These are phyloP conservation scores for Immersiporthe knoxdaviesiana DNA, from an alignment of 2,329 filamentous ascomycete species.

Conservation along the genomic window DNA sequence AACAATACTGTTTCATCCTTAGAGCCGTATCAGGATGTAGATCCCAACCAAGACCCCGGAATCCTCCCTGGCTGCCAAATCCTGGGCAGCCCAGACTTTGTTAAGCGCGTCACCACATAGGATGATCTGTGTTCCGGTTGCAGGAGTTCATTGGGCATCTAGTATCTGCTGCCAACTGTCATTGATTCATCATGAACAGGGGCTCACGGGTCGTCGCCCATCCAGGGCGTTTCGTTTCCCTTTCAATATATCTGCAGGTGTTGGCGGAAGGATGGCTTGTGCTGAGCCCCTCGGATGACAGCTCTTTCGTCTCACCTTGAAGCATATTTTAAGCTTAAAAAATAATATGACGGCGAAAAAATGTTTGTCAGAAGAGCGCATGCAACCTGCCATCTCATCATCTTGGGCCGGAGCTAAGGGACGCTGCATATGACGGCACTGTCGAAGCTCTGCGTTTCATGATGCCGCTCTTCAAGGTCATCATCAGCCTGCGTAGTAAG, in stretches of 20 bases:
- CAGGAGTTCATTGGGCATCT: background rate
- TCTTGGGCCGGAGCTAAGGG: background rate
- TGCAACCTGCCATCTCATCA: background rate
- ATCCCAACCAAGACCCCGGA: background rate
- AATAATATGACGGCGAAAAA: background rate
- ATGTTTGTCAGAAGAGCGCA: background rate
- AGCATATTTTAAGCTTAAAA: background rate
- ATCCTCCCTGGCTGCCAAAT: background rate
- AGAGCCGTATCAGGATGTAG: slow-evolving; percentile 1
- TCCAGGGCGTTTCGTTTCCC: background rate
- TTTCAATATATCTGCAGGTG: background rate
- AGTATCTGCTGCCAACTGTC: too few relatives aligned
- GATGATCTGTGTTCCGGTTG: background rate
- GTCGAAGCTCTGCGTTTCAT: background rate
- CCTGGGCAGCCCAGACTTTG: background rate
- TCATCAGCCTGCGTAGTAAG: background rate
- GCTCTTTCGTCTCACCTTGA: background rate
- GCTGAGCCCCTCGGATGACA: background rate
- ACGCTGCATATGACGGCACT: background rate
- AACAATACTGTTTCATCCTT: background rate
- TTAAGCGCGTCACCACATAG: background rate
- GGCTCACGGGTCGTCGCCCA: background rate
- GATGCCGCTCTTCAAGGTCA: background rate
- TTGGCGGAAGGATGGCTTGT: background rate
- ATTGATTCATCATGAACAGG: background rate